Base-by-base conservation (phyloP, 2,329 filamentous ascomycete species). In the Zalaria sp. region DNA sequence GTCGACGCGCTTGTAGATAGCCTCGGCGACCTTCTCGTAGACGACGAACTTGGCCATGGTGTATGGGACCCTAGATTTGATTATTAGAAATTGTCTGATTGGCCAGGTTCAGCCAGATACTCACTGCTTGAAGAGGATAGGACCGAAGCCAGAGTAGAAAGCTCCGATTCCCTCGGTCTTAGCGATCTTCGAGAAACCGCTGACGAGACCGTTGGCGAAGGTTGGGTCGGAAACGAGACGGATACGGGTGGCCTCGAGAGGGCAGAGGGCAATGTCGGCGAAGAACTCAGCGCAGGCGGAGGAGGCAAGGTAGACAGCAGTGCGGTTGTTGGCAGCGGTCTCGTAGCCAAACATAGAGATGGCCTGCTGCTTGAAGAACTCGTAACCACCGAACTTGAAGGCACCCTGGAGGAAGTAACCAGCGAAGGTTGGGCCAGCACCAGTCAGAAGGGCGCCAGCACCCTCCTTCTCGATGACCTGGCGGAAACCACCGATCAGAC, bases 31-130 rank as follows among this genome's bases (percentile, higher is more conserved):
- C 75, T 89, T 89, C 71, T 93, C 85, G 76, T 77, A 91, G 57
- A 88, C 85, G 66, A 89, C 85, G 71, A 93, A 93, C 74, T 93
- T 93, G 75, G 85, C 73, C 81, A 91, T 88, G 65, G 85, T 93
- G 73, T 93, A 93, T 51, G 85, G 85, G 55, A 93, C 79, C 74
- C 81, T 85, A 51, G 4, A 18, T 18, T 18, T 18, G 18, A 38
- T 7, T 32, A 26, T 43, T 37, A 46, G 35, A 10, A 18, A 29
- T 38, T 36, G 27, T 25, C 6, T 3, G 29, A 32, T 4, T 2
- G 3, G 3, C 7, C n/a, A 32, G 29, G n/a, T 32, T 32, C 7
- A 32, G 29, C 18, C 29, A 32, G 29, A 32, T 32, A 58, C 58
- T 47, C 53, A 61, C 73, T 91, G 84, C 67, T 89, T 88, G 67